Percentiles rank a stretch among this genome's conserved stretches.
Evolutionary conservation across 495 filamentous ascomycete genomes (phyloP).

Genomic region (Cudoniella acicularis): DNA sequence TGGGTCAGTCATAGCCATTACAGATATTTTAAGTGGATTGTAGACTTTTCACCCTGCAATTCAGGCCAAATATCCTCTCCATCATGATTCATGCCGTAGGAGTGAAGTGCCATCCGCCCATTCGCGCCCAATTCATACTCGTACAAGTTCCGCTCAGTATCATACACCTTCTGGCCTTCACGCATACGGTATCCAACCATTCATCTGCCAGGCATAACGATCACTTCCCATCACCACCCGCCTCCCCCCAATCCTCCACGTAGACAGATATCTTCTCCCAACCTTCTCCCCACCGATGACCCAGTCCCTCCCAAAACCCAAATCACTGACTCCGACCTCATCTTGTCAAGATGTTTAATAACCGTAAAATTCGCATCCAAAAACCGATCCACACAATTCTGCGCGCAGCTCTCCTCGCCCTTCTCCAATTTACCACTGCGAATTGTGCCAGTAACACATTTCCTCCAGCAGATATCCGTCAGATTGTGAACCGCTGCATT

Average conservation of each 20-base stretch:
- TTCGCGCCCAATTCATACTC: not conserved
- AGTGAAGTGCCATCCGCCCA: slow-evolving; percentile 11
- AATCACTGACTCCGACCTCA: slow-evolving; percentile 40
- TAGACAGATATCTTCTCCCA: not conserved
- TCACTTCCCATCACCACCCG: too few relatives aligned
- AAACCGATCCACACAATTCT: slow-evolving; percentile 92
- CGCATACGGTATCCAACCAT: not conserved
- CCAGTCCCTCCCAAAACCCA: not conserved
- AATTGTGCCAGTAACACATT: slow-evolving; percentile 72
- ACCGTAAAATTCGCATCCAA: slow-evolving; percentile 82
- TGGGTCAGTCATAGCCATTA: too few relatives aligned
- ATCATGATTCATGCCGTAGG: too few relatives aligned
- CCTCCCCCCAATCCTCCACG: too few relatives aligned
- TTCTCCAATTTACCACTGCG: slow-evolving; percentile 63
- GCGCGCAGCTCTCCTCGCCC: slow-evolving; percentile 72
- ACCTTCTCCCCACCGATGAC: not conserved
- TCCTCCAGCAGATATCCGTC: slow-evolving; percentile 88
- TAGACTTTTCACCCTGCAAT: too few relatives aligned
- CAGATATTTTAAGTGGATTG: too few relatives aligned
- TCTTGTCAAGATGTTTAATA: slow-evolving; percentile 69
- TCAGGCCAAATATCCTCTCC: too few relatives aligned
- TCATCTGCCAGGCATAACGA: too few relatives aligned
- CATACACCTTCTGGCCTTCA: not conserved
- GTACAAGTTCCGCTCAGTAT: slow-evolving; percentile 1
- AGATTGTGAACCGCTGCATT: slow-evolving; percentile 70